These are phyloP conservation scores for Neopestalotiopsis clavispora DNA, from an alignment of 2,329 filamentous ascomycete genomes.

Conservation along the genomic window DNA sequence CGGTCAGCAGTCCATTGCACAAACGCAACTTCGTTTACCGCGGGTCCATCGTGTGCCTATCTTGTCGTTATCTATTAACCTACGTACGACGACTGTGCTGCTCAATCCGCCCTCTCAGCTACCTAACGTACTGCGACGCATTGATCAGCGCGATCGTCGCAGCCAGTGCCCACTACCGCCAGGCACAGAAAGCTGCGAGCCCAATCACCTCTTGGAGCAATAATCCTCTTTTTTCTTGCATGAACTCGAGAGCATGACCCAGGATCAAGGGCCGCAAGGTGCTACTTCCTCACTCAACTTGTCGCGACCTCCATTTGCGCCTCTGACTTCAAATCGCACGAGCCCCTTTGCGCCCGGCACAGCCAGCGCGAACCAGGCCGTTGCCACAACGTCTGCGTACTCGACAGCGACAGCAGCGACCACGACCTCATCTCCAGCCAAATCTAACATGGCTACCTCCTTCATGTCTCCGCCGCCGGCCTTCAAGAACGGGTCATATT, in stretches of 20 bases:
- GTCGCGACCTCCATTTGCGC: slow-evolving; percentile 28
- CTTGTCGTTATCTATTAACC: not conserved
- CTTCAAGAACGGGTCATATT: slow-evolving; percentile 39
- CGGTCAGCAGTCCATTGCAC: not conserved
- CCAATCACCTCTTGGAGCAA: not conserved
- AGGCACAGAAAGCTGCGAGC: slow-evolving; percentile 10
- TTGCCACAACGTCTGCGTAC: slow-evolving; percentile 7
- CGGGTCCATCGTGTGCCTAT: slow-evolving; percentile 22
- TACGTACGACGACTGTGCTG: slow-evolving; percentile 9
- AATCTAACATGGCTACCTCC: slow-evolving; percentile 39
- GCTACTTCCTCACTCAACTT: slow-evolving; percentile 27
- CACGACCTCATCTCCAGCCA: slow-evolving; percentile 16
- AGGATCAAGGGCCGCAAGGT: slow-evolving; percentile 27
- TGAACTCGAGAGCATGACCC: slow-evolving; percentile 34
- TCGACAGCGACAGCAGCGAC: slow-evolving; percentile 11
- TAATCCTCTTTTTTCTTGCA: slow-evolving; percentile 23
- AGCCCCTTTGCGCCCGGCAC: slow-evolving; percentile 27
- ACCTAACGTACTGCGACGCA: slow-evolving; percentile 22
- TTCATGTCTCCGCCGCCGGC: slow-evolving; percentile 47
- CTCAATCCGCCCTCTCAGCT: slow-evolving; percentile 20
- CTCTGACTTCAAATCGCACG: slow-evolving; percentile 31
- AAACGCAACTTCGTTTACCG: not conserved
- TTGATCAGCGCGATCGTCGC: slow-evolving; percentile 37
- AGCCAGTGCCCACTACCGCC: slow-evolving; percentile 12
- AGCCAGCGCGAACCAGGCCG: slow-evolving; percentile 14